Conservation (phyloP, 495 filamentous ascomycete genomes). For the Penicillium cinerascens region DNA sequence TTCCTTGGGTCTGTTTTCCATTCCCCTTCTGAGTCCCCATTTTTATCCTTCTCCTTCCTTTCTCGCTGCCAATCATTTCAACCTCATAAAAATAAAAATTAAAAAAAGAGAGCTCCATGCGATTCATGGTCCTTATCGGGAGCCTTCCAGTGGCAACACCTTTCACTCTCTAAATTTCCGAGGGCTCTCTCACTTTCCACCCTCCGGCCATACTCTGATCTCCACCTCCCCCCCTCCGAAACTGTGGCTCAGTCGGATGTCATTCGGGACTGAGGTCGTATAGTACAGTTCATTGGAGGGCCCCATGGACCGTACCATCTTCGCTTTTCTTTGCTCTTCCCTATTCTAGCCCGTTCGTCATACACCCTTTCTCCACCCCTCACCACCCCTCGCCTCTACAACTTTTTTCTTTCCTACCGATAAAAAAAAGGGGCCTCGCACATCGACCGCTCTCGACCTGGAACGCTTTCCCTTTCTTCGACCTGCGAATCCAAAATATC, state of each 20-base stretch:
- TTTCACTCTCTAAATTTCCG: slow-evolving; percentile 24
- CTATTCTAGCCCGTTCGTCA: slow-evolving; percentile 19
- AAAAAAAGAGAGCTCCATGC: background rate
- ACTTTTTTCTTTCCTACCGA: slow-evolving; percentile 15
- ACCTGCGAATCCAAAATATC: background rate
- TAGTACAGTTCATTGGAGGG: slow-evolving; percentile 19
- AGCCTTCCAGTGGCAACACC: slow-evolving; percentile 18
- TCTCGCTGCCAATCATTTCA: slow-evolving; percentile 19
- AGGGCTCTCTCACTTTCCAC: slow-evolving; percentile 6
- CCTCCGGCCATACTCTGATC: slow-evolving; percentile 4
- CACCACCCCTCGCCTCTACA: slow-evolving; percentile 23
- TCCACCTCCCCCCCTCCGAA: background rate
- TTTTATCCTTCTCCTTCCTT: background rate
- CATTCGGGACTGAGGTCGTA: background rate
- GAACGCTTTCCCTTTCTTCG: background rate
- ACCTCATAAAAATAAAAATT: slow-evolving; percentile 10
- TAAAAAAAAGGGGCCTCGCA: slow-evolving; percentile 12
- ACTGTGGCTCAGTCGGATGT: slow-evolving; percentile 25
- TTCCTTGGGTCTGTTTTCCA: slow-evolving; percentile 9
- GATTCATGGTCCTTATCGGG: slow-evolving; percentile 13
- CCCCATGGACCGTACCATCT: slow-evolving; percentile 23
- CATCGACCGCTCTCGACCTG: background rate
- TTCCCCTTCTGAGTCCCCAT: background rate
- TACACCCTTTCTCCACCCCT: slow-evolving; percentile 18
- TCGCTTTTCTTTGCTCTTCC: slow-evolving; percentile 19